Evolutionary conservation across 1,139 yeast genomes (phyloP).

Genomic region (Hansenula anomala): DNA sequence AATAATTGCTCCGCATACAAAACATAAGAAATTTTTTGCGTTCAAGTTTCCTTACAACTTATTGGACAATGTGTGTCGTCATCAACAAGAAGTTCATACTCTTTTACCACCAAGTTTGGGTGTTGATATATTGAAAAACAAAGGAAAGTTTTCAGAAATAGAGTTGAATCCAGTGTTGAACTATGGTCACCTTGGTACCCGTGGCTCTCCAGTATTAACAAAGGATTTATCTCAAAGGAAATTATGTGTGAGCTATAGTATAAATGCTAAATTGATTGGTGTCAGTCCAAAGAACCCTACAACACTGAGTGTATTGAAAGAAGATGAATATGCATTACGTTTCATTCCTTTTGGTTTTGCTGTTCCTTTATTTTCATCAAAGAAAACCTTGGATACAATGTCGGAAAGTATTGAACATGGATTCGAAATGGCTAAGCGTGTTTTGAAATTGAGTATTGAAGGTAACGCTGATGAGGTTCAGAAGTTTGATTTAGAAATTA

Average conservation of each 20-base stretch:
- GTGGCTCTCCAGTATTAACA: conserved; percentile 34
- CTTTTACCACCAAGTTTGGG: conserved; percentile 67
- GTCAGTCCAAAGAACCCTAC: neutral
- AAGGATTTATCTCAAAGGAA: conserved; percentile 28
- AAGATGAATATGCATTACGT: conserved; percentile 25
- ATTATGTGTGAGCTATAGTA: conserved; percentile 26
- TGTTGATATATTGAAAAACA: conserved; percentile 37
- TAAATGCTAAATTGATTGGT: conserved; percentile 19
- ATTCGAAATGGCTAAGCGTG: conserved; percentile 14
- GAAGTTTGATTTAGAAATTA: conserved; percentile 13
- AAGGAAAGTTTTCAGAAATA: conserved; percentile 26
- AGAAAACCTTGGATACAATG: conserved; percentile 6
- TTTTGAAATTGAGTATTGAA: conserved; percentile 10
- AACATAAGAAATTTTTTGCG: conserved; percentile 58
- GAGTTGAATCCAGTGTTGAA: conserved; percentile 28
- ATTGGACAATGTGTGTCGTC: conserved; percentile 54
- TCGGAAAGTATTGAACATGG: conserved; percentile 11
- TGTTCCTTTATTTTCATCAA: conserved; percentile 18
- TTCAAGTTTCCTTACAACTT: conserved; percentile 58
- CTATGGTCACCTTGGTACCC: conserved; percentile 33
- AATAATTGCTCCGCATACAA: conserved; percentile 42
- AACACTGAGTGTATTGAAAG: conserved; percentile 9
- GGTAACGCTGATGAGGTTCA: conserved; percentile 18
- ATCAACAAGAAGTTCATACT: conserved; percentile 48
- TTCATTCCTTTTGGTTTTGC: conserved; percentile 32